These are phyloP conservation scores for Syzygium grande DNA, from an alignment of 345 rosid species.

Conservation along the genomic window DNA sequence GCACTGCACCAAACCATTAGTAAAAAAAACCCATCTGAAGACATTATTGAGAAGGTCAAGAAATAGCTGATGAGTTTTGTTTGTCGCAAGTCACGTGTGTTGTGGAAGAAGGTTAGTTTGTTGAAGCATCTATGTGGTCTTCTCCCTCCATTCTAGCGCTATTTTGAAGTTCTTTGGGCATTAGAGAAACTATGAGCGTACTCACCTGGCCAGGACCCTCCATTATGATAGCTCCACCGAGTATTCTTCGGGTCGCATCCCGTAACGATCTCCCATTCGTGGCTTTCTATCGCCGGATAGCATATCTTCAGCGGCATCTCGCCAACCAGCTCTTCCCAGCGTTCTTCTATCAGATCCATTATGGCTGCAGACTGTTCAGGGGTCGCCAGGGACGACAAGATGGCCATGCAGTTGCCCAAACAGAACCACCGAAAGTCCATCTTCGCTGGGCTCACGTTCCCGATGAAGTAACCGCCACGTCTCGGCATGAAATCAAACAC, in stretches of 20 bases:
- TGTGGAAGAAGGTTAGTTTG: not conserved
- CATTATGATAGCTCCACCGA: conserved; percentile 64
- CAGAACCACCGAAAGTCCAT: conserved; percentile 76
- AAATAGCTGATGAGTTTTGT: not conserved
- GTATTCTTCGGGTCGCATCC: conserved; percentile 70
- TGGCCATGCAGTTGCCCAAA: conserved; percentile 54
- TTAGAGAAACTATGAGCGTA: not conserved
- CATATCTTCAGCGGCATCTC: conserved; percentile 70
- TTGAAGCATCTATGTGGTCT: not conserved
- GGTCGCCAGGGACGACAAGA: conserved; percentile 48
- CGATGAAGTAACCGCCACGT: conserved; percentile 59
- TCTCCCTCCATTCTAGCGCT: not conserved
- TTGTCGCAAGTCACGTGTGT: not conserved
- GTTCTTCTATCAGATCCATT: conserved; percentile 60
- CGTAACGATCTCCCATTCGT: conserved; percentile 48
- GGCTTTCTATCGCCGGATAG: conserved; percentile 58
- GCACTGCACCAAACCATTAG: conserved; percentile 30
- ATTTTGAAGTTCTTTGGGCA: not conserved
- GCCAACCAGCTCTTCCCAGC: conserved; percentile 66
- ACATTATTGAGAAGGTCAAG: not conserved
- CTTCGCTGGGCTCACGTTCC: conserved; percentile 55
- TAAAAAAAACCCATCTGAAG: not conserved
- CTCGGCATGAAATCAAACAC: conserved; percentile 61
- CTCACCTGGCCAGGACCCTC: conserved; percentile 71
- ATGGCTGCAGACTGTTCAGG: conserved; percentile 59